Evolutionary conservation across 2,329 filamentous ascomycete species (phyloP), one percentile per base, ranked within the genome.

Genomic region (Talaromyces piceae): DNA sequence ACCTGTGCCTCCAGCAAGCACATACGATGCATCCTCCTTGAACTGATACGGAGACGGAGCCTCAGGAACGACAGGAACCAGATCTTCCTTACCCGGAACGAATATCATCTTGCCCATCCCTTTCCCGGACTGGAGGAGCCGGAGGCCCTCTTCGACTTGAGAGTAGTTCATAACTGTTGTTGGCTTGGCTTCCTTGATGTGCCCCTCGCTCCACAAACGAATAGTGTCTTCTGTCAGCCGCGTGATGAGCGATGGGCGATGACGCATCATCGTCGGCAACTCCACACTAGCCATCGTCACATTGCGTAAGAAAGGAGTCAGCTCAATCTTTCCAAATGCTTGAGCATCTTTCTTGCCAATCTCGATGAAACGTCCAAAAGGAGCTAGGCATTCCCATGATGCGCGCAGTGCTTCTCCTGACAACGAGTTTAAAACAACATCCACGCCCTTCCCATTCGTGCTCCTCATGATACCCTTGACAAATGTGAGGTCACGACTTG

Each of bases 31-130:
- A 47, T 53, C 41, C 4, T 30, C 18, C 23, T 51, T 37, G 18
- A 55, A 51, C 16, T 45, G 52, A 16, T 57, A 56, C 6, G 43
- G 41, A 18, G 52, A 33, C n/a, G 41, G 45, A 13, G 37, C 39
- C 16, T 55, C 53, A 7, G 53, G 58, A 30, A 57, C 51, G 18
- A 58, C 56, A 13, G 55, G 51, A 26, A 58, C 49, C 4, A 56
- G 27, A 20, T 55, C 55, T 5, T 54, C 50, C 31, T 52, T 23
- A 5, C 30, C 43, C 6, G 57, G 50, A 6, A 49, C 51, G 28
- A 58, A 50, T n/a, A 58, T 52, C 23, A 60, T 52, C 51, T 60
- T 60, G 23, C 57, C 58, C 47, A 58, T 59, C 13, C 50, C 47
- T 31, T 55, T 52, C 1, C 58, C 57, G n/a, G 56, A 52, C n/a